These are phyloP conservation scores for Cardamine chenopodiifolia DNA, from an alignment of 345 rosid genomes.

Conservation along the genomic window DNA sequence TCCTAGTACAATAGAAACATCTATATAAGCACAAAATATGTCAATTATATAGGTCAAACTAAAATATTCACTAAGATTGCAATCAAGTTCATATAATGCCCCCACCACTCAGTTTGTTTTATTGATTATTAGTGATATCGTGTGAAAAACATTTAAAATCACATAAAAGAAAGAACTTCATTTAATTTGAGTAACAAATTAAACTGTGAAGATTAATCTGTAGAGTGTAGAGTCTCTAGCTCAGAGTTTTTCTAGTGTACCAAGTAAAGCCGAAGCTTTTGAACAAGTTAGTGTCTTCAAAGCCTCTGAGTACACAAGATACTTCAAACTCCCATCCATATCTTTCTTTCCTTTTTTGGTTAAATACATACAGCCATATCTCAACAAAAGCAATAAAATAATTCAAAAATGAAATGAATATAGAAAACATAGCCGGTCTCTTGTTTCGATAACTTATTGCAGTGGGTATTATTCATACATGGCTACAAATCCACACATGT, in stretches of 20 bases:
- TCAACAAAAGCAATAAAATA: neutral
- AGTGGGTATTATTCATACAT: neutral
- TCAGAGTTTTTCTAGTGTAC: neutral
- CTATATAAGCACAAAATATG: slow-evolving; percentile 15
- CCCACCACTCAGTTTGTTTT: slow-evolving; percentile 6
- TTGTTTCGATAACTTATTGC: neutral
- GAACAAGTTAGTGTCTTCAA: neutral
- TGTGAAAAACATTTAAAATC: neutral
- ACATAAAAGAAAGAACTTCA: neutral
- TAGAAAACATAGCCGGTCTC: neutral
- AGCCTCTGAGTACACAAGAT: neutral
- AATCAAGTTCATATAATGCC: slow-evolving; percentile 4
- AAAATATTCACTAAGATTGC: neutral
- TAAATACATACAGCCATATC: neutral
- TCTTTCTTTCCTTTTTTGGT: neutral
- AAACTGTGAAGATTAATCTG: neutral
- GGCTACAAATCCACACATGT: slow-evolving; percentile 6
- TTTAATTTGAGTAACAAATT: neutral
- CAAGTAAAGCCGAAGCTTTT: neutral
- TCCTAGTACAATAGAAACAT: slow-evolving; percentile 27
- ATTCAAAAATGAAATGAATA: neutral
- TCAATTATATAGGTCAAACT: slow-evolving; percentile 13
- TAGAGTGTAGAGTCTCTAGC: neutral
- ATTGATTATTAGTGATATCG: neutral
- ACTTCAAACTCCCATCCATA: neutral